Evolutionary conservation across 2,329 filamentous ascomycete genomes (phyloP).

Genomic region (Fusarium subtropicale): DNA sequence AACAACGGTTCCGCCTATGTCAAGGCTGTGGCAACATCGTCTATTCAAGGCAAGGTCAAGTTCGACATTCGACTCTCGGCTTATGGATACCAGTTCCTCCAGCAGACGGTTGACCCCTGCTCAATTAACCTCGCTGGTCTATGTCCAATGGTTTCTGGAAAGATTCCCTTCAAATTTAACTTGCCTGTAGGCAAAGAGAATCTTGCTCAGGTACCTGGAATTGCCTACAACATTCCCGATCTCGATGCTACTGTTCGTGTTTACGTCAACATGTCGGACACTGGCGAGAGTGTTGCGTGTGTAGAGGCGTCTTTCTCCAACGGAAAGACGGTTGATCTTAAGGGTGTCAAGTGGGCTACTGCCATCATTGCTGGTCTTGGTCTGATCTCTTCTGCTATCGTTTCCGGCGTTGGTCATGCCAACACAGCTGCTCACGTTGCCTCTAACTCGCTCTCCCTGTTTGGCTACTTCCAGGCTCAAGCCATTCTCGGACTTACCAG

Average conservation of each 20-base stretch:
- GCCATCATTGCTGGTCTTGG: conserved; percentile 88
- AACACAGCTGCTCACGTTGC: conserved; percentile 96
- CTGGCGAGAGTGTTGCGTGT: conserved; percentile 77
- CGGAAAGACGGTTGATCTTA: conserved; percentile 89
- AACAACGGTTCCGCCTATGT: conserved; percentile 78
- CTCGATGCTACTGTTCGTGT: conserved; percentile 87
- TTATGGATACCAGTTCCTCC: conserved; percentile 82
- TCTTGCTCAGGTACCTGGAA: conserved; percentile 76
- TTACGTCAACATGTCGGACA: conserved; percentile 77
- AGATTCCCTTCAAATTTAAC: conserved; percentile 80
- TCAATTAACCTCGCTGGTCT: conserved; percentile 75
- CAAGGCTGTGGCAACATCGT: conserved; percentile 82
- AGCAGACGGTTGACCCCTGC: conserved; percentile 80
- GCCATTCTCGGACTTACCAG: conserved; percentile 89
- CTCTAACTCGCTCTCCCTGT: conserved; percentile 92
- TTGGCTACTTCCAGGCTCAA: conserved; percentile 94
- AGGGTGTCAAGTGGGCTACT: conserved; percentile 89
- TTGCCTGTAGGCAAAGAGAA: conserved; percentile 68
- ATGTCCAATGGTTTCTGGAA: conserved; percentile 90
- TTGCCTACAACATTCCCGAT: conserved; percentile 91
- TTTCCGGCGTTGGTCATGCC: conserved; percentile 89
- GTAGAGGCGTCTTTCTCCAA: conserved; percentile 90
- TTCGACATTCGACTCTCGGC: conserved; percentile 82
- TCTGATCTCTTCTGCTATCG: conserved; percentile 85
- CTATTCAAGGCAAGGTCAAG: conserved; percentile 82